Conservation (phyloP, 1,139 yeast species). For the Diutina mesorugosa region DNA sequence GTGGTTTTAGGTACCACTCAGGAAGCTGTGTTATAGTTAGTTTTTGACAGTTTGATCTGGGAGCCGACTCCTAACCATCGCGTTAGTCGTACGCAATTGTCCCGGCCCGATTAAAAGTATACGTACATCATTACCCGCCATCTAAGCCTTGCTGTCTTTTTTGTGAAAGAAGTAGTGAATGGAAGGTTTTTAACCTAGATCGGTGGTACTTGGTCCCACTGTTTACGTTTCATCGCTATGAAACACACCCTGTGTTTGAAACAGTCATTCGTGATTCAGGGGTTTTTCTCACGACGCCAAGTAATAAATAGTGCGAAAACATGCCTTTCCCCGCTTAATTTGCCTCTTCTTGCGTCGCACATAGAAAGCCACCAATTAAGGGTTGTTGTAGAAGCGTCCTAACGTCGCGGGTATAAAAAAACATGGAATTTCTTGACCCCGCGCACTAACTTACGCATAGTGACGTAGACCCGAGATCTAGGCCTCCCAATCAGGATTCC, state of each 20-base stretch:
- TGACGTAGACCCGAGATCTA: background rate
- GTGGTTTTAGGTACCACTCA: background rate
- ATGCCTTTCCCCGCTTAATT: background rate
- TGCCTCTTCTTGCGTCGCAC: background rate
- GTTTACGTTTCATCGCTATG: background rate
- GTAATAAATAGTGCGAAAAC: no score
- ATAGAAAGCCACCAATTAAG: background rate
- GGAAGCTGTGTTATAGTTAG: background rate
- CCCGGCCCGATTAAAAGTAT: background rate
- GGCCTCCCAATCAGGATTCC: background rate
- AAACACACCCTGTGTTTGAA: background rate
- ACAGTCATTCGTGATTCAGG: background rate
- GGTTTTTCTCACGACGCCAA: background rate
- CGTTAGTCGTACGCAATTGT: background rate
- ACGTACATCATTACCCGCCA: background rate
- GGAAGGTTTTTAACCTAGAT: no score
- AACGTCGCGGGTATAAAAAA: background rate
- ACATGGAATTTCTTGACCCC: background rate
- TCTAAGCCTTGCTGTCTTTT: background rate
- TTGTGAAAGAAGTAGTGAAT: no score
- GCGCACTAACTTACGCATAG: background rate
- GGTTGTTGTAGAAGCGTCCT: background rate
- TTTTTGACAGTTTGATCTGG: background rate
- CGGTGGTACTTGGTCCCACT: background rate
- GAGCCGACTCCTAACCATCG: background rate